These are phyloP conservation scores for Juglanconis sp. DNA, from an alignment of 2,329 filamentous ascomycete genomes.

Conservation along the genomic window DNA sequence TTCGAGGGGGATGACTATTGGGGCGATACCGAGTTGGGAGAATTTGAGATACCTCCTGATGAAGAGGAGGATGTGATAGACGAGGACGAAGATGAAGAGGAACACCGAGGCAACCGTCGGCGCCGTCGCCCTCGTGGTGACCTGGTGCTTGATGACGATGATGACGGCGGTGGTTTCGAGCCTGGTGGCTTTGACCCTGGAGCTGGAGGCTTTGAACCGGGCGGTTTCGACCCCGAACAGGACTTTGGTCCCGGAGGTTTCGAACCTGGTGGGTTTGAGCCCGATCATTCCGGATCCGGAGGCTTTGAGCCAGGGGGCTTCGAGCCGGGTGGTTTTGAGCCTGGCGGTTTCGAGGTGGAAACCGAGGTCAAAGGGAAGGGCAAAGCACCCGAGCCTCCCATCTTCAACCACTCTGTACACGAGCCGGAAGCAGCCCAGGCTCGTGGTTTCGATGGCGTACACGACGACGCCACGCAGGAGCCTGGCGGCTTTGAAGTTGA, in stretches of 20 bases:
- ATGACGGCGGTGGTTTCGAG: conserved; percentile 1
- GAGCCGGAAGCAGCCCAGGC: not conserved
- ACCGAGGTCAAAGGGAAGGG: not conserved
- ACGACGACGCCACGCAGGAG: not conserved
- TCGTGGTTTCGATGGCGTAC: not conserved
- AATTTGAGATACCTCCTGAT: conserved; percentile 22
- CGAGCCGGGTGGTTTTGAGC: not conserved
- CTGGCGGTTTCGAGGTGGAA: not conserved
- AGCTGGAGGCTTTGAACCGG: not conserved
- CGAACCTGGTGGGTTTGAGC: conserved; percentile 10
- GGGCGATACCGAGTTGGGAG: not conserved
- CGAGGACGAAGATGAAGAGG: conserved; percentile 28
- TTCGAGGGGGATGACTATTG: conserved; percentile 32
- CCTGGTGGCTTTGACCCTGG: not conserved
- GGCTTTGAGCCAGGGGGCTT: conserved; percentile 17
- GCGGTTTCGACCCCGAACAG: not conserved
- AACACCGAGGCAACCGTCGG: conserved; percentile 17
- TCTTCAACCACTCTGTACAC: not conserved
- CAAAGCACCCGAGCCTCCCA: not conserved
- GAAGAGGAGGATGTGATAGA: conserved; percentile 42
- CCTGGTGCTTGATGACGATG: not conserved
- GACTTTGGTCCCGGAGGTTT: not conserved
- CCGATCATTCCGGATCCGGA: not conserved
- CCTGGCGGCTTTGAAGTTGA: conserved; percentile 16
- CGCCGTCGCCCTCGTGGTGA: conserved; percentile 16